Percentiles rank a stretch among this genome's conserved stretches.
These are phyloP conservation scores for Cystofilobasidium macerans DNA, from an alignment of 768 basidiomycete genomes.

Conservation along the genomic window DNA sequence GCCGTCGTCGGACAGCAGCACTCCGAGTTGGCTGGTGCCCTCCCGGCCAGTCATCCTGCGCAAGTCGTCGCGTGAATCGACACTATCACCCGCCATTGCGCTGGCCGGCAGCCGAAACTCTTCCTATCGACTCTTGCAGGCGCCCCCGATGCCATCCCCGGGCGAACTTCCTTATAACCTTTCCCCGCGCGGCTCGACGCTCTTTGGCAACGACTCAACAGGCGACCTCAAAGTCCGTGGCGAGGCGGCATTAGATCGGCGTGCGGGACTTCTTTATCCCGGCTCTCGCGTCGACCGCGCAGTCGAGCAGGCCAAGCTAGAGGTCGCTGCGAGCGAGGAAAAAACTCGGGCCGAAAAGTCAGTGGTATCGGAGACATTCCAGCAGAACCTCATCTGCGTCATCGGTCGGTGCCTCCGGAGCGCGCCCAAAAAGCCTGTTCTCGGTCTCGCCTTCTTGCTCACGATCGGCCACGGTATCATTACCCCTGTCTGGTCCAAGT, in stretches of 20 bases:
- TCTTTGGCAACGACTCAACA: background rate
- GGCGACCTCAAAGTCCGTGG: conserved; percentile 16
- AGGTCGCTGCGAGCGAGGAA: background rate
- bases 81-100: background rate
- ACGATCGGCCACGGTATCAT: conserved; percentile 65
- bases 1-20: background rate
- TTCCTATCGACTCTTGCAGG: background rate
- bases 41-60: background rate
- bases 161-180: background rate
- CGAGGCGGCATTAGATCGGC: conserved; percentile 7
- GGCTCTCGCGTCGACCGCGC: conserved; percentile 18
- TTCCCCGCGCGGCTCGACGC: background rate
- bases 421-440: conserved; percentile 59
- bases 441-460: conserved; percentile 59
- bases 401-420: conserved; percentile 48
- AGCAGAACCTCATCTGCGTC: conserved; percentile 28
- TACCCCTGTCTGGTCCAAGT: conserved; percentile 84
- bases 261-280: conserved; percentile 22
- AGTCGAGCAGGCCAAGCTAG: conserved; percentile 5
- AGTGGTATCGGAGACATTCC: background rate
- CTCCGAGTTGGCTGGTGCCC: background rate
- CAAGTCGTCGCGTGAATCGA: background rate
- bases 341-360: background rate
- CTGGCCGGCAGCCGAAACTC: background rate
- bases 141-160: background rate